Evolutionary conservation across 1,284 basidiomycete species (phyloP), one percentile per base, ranked within the genome.

Genomic region (Ustilago shanxiensis): DNA sequence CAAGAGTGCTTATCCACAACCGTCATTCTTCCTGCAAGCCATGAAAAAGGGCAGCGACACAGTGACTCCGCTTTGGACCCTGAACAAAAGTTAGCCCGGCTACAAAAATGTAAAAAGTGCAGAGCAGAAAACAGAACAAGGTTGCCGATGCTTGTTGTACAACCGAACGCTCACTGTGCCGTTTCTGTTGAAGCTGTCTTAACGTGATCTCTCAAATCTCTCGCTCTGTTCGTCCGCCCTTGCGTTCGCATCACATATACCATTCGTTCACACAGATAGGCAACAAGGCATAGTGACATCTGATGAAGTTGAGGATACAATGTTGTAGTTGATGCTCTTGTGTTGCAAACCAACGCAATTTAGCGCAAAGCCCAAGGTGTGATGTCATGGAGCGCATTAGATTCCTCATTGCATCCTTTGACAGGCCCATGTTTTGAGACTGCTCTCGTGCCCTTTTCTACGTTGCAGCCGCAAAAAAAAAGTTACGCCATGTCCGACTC

Each of bases 1-100:
- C 50, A 52, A 52, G 50, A 52, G 33, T n/a, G 50, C 14, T 33
- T 44, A 26, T 41, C 35, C 54, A 55, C 37, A 22, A 5, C 31
- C 37, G 53, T 55, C 33, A 55, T 52, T 29, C 31, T 52, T 26
- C 22, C 50, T 52, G 29, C 50, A 33, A 52, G 50, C 31, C 47
- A 26, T 28, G 13, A 45, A 20, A 9, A 20, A 45, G 22, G 11
- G 18, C 3, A 45, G 8, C 11, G 44, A 45, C 8, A 37, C n/a
- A 44, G 47, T 49, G 47, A 49, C 47, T 49, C 22, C 47, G 44
- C 44, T 22, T 39, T 47, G 44, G 44, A 47, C 49, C 26, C 49
- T 51, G 26, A 31, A 51, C 28, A 11, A 18, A 24, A 52, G 31
- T 31, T 52, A 29, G 14, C 24, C n/a, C 50, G 50, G 50, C 14